Evolutionary conservation across 2,329 filamentous ascomycete genomes (phyloP), one percentile per base, ranked within the genome.

Genomic region (Fusarium sp.): DNA sequence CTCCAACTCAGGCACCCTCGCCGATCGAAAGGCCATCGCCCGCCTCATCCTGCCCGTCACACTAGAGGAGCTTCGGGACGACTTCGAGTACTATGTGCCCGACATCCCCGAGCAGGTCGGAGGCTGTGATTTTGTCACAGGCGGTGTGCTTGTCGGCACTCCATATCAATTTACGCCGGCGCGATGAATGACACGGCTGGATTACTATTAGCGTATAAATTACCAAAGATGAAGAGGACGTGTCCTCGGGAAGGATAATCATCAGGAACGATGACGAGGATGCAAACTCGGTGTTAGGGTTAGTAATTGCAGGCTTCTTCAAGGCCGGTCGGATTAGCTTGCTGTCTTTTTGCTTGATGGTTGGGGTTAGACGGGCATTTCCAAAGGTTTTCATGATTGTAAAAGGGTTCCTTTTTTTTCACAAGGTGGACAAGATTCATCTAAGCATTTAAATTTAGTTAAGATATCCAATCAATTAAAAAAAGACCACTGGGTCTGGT

Each of bases 31-130:
- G 27, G 66, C 81, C 23, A 67, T 83, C 1, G 81, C 82, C 50
- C 71, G 80, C n/a, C 75, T 83, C 10, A 71, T 81, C 0, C 71
- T 83, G 0, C 82, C 82, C 10, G 73, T 83, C 3, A 67, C 76
- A 23, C 72, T 80, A 2, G 68, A 52, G 58, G 82, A 83, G 68
- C 69, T 83, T 10, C 74, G 77, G 5, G 80, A 82, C 50, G 81
- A 82, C 23, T 76, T 75, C 11, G 76, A 80, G 34, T 82, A 79
- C 35, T 83, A 83, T 67, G 76, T 80, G 1, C 78, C 79, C 25
- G 74, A 73, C 27, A 79, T 79, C 41, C 78, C 81, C 1, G 76
- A 76, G 3, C 77, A 79, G 16, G 76, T 77, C 2, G 77, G 73
- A n/a, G 62, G 80, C 57, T 79, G 77, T 39, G 81, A 83, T 41